Evolutionary conservation across 2,329 filamentous ascomycete species (phyloP).

Genomic region (Kalmusia sp.): DNA sequence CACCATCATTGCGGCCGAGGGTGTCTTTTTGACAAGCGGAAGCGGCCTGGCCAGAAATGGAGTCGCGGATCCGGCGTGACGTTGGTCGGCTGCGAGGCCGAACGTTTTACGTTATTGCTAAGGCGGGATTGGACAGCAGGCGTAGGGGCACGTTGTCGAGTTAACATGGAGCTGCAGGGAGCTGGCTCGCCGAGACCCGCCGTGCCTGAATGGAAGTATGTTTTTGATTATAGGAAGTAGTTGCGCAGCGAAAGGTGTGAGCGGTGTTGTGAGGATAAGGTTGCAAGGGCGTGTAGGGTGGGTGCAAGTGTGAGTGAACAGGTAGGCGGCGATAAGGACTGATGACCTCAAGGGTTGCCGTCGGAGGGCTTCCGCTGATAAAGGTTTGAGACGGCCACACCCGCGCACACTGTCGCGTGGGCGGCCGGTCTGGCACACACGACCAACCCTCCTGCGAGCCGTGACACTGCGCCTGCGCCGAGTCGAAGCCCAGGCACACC

Average conservation of each 20-base stretch:
- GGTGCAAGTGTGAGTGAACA: background rate
- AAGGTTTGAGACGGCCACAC: slow-evolving; percentile 6
- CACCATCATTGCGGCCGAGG: slow-evolving; percentile 52
- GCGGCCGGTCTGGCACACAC: slow-evolving; percentile 13
- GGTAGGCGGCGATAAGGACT: slow-evolving; percentile 10
- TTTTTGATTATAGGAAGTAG: slow-evolving; percentile 2
- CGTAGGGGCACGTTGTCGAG: slow-evolving; percentile 25
- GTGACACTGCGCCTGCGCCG: slow-evolving; percentile 7
- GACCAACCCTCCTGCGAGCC: slow-evolving; percentile 14
- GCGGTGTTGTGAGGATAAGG: background rate
- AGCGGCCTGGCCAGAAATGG: slow-evolving; percentile 10
- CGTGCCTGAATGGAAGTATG: slow-evolving; percentile 12
- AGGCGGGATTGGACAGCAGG: slow-evolving; percentile 38
- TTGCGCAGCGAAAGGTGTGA: slow-evolving; percentile 3
- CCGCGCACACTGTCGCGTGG: slow-evolving; percentile 29
- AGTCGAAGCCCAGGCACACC: slow-evolving; percentile 17
- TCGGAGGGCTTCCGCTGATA: slow-evolving; percentile 18
- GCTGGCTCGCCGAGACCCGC: slow-evolving; percentile 29
- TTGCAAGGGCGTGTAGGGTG: slow-evolving; percentile 3
- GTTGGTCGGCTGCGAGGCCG: slow-evolving; percentile 28
- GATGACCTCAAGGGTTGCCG: slow-evolving; percentile 22
- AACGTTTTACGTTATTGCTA: slow-evolving; percentile 47
- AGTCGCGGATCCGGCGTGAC: slow-evolving; percentile 31
- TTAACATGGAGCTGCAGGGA: slow-evolving; percentile 40
- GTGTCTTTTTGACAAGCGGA: slow-evolving; percentile 24